phyloP scores from a whole-genome alignment of 805 yeast genomes.

The Candida ficus region DNA sequence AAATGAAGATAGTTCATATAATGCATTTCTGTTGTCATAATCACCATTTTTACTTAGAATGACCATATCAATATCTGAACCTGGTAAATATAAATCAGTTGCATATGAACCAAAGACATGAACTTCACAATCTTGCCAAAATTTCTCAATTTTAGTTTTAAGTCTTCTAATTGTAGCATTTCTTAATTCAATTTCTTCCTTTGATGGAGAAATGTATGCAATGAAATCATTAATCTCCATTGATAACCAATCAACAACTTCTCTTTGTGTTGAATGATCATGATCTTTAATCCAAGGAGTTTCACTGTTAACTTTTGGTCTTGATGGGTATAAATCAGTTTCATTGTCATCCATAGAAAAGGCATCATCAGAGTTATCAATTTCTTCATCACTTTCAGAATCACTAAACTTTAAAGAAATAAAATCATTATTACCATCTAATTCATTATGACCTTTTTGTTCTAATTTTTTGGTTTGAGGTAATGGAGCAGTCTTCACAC shows the following conservation, averaged over 20 bases:
- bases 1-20: constrained; percentile 69
- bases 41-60: constrained; percentile 58
- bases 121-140: constrained; percentile 78
- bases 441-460: constrained; percentile 19
- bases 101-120: constrained; percentile 94
- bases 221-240: constrained; percentile 82
- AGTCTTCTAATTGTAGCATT: constrained; percentile 59
- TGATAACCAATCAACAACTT: constrained; percentile 82
- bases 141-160: constrained; percentile 41
- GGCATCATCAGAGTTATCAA: constrained; percentile 22
- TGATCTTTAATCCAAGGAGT: constrained; percentile 75
- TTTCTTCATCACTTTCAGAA: constrained; percentile 23
- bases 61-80: constrained; percentile 94
- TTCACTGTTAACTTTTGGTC: constrained; percentile 22
- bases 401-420: constrained; percentile 34
- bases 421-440: constrained; percentile 36
- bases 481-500: not conserved
- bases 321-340: constrained; percentile 11
- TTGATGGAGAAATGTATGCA: constrained; percentile 79
- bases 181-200: constrained; percentile 62
- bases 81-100: constrained; percentile 88
- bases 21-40: constrained; percentile 53
- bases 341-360: constrained; percentile 24
- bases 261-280: constrained; percentile 71
- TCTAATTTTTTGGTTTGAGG: not conserved